Evolutionary conservation across 371 early-diverging fungal genomes (phyloP).

Genomic region (Actinomortierella ambigua): DNA sequence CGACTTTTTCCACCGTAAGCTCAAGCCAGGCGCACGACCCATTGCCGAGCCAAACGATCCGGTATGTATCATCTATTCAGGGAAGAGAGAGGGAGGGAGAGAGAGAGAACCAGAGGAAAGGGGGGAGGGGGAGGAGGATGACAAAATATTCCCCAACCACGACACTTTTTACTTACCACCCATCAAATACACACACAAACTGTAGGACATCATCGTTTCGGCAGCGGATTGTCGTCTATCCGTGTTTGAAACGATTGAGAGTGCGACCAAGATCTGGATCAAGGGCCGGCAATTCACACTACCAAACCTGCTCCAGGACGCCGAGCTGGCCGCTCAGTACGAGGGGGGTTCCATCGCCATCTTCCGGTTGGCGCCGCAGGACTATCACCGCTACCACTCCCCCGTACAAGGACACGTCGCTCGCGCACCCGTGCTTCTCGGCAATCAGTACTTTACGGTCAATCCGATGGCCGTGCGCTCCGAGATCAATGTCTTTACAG

Average conservation of each 20-base stretch:
- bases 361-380: constrained; percentile 79
- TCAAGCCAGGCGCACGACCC: constrained; percentile 63
- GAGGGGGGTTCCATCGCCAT: constrained; percentile 68
- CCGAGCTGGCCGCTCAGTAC: constrained; percentile 49
- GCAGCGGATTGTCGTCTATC: constrained; percentile 73
- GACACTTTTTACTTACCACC: too few relatives aligned
- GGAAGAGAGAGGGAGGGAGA: too few relatives aligned
- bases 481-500: constrained; percentile 53
- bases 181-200: too few relatives aligned
- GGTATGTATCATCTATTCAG: too few relatives aligned
- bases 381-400: constrained; percentile 80
- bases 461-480: constrained; percentile 55
- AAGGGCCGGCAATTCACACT: constrained; percentile 74
- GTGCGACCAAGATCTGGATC: constrained; percentile 70
- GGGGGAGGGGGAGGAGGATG: too few relatives aligned
- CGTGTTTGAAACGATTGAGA: constrained; percentile 57
- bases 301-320: constrained; percentile 50
- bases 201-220: constrained; percentile 57
- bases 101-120: too few relatives aligned
- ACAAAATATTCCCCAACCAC: too few relatives aligned
- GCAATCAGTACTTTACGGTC: constrained; percentile 35
- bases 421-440: constrained; percentile 11
- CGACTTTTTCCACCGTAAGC: constrained; percentile 77
- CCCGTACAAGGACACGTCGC: constrained; percentile 64
- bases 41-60: constrained; percentile 54